Evolutionary conservation across 192 early-diverging fungal genomes (phyloP).

Genomic region (Coemansia sp.): DNA sequence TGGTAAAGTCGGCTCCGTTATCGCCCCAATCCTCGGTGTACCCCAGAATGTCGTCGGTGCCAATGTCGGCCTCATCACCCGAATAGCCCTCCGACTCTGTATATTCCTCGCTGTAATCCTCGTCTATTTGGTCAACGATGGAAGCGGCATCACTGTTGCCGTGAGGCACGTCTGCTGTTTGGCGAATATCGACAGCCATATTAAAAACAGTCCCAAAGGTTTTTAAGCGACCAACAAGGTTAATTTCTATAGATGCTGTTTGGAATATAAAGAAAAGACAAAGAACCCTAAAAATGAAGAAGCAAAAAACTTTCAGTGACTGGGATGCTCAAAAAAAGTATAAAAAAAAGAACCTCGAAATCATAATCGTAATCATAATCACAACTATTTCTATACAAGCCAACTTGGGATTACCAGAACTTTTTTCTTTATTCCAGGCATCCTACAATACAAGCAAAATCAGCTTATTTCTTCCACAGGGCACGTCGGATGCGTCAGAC

Average conservation of each 20-base stretch:
- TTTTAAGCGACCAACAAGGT: background rate
- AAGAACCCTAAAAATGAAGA: no score
- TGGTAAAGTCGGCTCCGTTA: slow-evolving; percentile 89
- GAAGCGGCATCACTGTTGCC: background rate
- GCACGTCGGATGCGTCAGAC: slow-evolving; percentile 28
- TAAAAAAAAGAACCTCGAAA: no score
- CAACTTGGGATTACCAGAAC: no score
- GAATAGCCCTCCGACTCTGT: slow-evolving; percentile 16
- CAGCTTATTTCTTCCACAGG: background rate
- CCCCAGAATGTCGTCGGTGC: slow-evolving; percentile 76
- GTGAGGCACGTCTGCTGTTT: background rate
- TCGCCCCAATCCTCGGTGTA: slow-evolving; percentile 80
- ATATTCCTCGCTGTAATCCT: slow-evolving; percentile 9
- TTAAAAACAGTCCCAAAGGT: background rate
- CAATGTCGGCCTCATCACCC: slow-evolving; percentile 57
- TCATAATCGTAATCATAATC: no score
- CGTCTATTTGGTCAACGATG: background rate
- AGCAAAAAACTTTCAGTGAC: no score
- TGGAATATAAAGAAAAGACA: no score
- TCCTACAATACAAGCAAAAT: no score
- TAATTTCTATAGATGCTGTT: no score
- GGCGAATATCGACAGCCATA: slow-evolving; percentile 6
- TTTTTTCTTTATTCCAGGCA: no score
- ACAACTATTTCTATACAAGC: no score
- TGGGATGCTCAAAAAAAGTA: no score